Base-by-base conservation (phyloP, 441 rosid genomes). In the Pelargonium exstipulatum region DNA sequence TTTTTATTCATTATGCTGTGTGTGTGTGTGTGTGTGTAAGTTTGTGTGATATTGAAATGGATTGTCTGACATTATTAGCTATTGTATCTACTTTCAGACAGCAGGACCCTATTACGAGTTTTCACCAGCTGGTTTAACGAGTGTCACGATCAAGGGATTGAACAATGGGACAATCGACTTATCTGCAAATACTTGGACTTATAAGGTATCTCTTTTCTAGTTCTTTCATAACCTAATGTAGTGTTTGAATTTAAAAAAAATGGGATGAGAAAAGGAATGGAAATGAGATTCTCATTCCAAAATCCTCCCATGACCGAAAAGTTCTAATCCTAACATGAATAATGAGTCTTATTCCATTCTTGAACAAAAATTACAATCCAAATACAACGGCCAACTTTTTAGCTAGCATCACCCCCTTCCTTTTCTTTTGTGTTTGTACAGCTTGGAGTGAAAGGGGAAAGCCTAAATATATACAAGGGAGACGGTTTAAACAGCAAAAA, bases 81-180 rank as follows among this genome's bases (percentile, higher is more conserved):
- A 32, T 69, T 67, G 12, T 58, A 69, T 43, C 53, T 77, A 60
- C 71, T 75, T 76, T 68, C 81, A 92, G 99, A 95, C 85, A 79
- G 99, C 96, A 29, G 99, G 99, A 66, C 70, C 93, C 29, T 80
- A 75, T 80, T 92, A 95, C 66, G 98, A 95, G 77, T 95, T 86
- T 84, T 73, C 82, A 68, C 84, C 83, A 74, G 96, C 97, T 10
- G 97, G 98, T 69, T 82, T 89, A 51, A 85, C 92, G 42, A 83
- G 90, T 76, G 97, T 92, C 69, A 83, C 82, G 75, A 87, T 95
- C 32, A 42, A 78, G 71, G 98, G 98, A 32, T 74, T 95, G 72
- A 86, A 76, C 79, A 83, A 73, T 65, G 97, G 97, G 69, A 87
- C 86, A 9, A 2, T 86, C 48, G 95, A 92, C 74, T 81, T 95